These are phyloP conservation scores for Pseudotsuga menziesii DNA, from an alignment of 75 land plant genomes.

Conservation along the genomic window DNA sequence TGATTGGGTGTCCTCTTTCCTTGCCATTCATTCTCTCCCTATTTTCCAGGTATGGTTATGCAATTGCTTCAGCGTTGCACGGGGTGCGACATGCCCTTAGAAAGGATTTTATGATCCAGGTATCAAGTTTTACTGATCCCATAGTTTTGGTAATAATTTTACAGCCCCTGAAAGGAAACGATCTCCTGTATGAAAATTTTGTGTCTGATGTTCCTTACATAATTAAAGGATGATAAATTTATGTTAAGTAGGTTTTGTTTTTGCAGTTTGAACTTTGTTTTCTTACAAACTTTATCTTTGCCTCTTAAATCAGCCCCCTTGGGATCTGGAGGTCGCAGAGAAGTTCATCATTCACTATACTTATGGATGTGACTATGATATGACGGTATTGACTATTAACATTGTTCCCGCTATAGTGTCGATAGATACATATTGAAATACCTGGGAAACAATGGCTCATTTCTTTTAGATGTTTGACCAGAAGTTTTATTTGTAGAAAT, in stretches of 20 bases:
- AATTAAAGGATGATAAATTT: not conserved
- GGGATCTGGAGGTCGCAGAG: conserved; percentile 75
- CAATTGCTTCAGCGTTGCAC: conserved; percentile 92
- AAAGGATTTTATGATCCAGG: conserved; percentile 99
- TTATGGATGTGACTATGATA: conserved; percentile 91
- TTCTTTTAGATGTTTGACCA: conserved; percentile 1
- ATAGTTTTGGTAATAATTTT: not conserved
- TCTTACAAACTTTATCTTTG: conserved; percentile 7
- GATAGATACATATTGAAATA: not conserved
- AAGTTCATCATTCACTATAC: conserved; percentile 94
- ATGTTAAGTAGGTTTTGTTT: not conserved
- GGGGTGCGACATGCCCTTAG: conserved; percentile 74
- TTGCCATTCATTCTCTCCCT: conserved; percentile 2
- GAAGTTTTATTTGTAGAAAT: not conserved
- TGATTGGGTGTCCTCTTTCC: not conserved
- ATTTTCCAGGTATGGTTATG: conserved; percentile 89
- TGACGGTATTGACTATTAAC: conserved; percentile 64
- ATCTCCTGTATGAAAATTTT: not conserved
- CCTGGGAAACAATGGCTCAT: not conserved
- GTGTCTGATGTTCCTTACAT: not conserved
- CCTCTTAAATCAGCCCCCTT: conserved; percentile 73
- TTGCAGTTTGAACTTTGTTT: conserved; percentile 4
- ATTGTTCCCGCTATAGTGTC: not conserved
- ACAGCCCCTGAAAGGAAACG: not conserved
- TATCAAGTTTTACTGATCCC: conserved; percentile 9